Conservation (phyloP, 2,329 filamentous ascomycete species). For the Curvularia spicifera region DNA sequence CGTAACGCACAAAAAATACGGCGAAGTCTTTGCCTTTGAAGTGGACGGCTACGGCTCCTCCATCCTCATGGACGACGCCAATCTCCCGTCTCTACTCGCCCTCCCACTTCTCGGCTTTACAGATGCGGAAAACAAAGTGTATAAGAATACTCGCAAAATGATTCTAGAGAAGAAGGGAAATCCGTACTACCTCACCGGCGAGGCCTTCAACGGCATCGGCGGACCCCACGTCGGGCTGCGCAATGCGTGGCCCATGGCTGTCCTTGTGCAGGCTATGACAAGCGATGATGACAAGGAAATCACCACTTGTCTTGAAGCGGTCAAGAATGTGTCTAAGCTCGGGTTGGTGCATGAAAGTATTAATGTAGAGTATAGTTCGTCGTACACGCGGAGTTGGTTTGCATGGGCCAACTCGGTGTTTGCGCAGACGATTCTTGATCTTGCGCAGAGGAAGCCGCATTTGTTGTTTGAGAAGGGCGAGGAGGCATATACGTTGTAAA, state of each 20-base stretch:
- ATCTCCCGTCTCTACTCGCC: slow-evolving; percentile 80
- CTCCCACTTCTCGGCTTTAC: slow-evolving; percentile 81
- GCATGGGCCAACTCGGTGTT: slow-evolving; percentile 98
- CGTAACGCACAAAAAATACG: slow-evolving; percentile 74
- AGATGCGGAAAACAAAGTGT: slow-evolving; percentile 68
- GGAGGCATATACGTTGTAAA: slow-evolving; percentile 42
- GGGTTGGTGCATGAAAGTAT: slow-evolving; percentile 93
- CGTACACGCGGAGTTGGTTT: slow-evolving; percentile 76
- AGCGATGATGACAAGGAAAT: slow-evolving; percentile 86
- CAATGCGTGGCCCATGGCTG: slow-evolving; percentile 96
- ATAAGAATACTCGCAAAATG: slow-evolving; percentile 87
- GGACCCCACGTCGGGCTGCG: slow-evolving; percentile 82
- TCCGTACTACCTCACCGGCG: slow-evolving; percentile 84
- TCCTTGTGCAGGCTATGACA: slow-evolving; percentile 90
- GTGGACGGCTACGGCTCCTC: slow-evolving; percentile 84
- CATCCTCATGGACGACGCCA: slow-evolving; percentile 89
- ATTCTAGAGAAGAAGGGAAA: slow-evolving; percentile 78
- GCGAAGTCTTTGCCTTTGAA: slow-evolving; percentile 83
- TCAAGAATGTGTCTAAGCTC: slow-evolving; percentile 71
- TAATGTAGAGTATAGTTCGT: slow-evolving; percentile 1
- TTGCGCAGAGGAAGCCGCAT: slow-evolving; percentile 87
- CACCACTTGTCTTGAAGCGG: slow-evolving; percentile 70
- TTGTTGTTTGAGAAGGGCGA: slow-evolving; percentile 76
- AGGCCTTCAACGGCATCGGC: slow-evolving; percentile 84
- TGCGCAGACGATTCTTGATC: slow-evolving; percentile 86